These are phyloP conservation scores for Zancudomyces culisetae DNA, from an alignment of 371 early-diverging fungal species.

Conservation along the genomic window DNA sequence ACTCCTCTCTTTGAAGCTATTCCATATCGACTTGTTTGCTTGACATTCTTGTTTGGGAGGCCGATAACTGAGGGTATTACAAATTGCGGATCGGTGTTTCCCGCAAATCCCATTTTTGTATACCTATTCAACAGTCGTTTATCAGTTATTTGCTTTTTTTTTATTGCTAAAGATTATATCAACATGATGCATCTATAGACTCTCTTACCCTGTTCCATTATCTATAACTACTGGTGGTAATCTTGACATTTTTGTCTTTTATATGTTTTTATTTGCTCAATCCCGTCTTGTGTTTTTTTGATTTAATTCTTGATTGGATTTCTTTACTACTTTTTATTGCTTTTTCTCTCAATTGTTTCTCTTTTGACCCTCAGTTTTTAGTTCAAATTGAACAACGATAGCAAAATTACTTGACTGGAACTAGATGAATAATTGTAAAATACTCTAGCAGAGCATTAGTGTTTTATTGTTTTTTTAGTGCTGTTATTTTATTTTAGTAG, in stretches of 20 bases:
- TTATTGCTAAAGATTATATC: neutral
- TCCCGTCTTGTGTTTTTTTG: too few species aligned
- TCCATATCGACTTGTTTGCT: conserved; percentile 29
- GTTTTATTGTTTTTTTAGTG: too few species aligned
- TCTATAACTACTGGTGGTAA: conserved; percentile 61
- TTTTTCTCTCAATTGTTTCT: too few species aligned
- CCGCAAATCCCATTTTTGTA: conserved; percentile 96
- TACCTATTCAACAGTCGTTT: conserved; percentile 37
- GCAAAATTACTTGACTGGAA: too few species aligned
- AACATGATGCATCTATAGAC: neutral
- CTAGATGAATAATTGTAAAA: too few species aligned
- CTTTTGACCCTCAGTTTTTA: too few species aligned
- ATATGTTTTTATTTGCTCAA: neutral
- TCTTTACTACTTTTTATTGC: too few species aligned
- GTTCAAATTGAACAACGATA: too few species aligned
- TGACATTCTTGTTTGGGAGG: conserved; percentile 15
- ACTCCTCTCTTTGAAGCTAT: conserved; percentile 88
- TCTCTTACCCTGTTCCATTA: conserved; percentile 78
- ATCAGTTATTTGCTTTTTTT: neutral
- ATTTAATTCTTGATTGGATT: too few species aligned
- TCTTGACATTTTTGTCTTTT: conserved; percentile 12
- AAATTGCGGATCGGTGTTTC: conserved; percentile 88
- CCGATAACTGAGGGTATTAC: conserved; percentile 84
- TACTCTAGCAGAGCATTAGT: too few species aligned
- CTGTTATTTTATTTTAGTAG: too few species aligned